Evolutionary conservation across 176 grass and related monocot genomes (phyloP), one percentile per base, ranked within the genome.

Genomic region (Aegilops tauschii): DNA sequence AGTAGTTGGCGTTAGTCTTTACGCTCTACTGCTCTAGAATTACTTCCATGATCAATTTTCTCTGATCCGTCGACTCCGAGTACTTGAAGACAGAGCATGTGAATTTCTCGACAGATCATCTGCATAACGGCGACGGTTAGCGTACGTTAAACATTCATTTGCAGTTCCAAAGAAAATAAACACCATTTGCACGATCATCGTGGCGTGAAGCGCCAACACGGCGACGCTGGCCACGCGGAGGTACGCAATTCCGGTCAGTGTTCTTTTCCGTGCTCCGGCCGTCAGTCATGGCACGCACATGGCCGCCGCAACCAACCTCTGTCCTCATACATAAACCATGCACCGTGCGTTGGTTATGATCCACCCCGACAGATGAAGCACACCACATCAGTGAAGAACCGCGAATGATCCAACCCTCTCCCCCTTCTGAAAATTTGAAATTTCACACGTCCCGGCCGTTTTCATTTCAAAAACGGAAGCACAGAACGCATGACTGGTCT

Each of bases 341-440:
- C 75, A 10, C 85, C 76, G 67, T 90, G 85, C 75, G 27, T 74
- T 69, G 67, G 67, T 90, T 80, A 80, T 79, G 75, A 87, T 61
- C 75, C 80, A 84, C 67, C 85, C 35, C 61, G 61, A 84, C 80
- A 80, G 89, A 87, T 87, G 80, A 84, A 90, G 85, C 89, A 84
- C 89, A 90, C 76, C 67, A 87, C 85, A 84, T 84, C 17, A 58
- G 59, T 87, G 67, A 87, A 30, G 74, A 67, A 73, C 47, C 40
- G 37, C 13, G 0, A 44, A 44, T 44, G 42, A 44, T 49, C 77
- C 82, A 77, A 34, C 54, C 30, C 68, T 17, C 27, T 23, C 62
- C 4, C 62, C 28, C 47, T 4, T 32, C 10, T 32, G 47, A 21
- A 77, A 77, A 3, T 32, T 77, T 77, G 47, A 54, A 77, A 30